A percentile compares a stretch with the other conserved stretches of the same genome.
These are phyloP conservation scores for Cordyceps fumosorosea DNA, from an alignment of 2,329 filamentous ascomycete species.

Conservation along the genomic window DNA sequence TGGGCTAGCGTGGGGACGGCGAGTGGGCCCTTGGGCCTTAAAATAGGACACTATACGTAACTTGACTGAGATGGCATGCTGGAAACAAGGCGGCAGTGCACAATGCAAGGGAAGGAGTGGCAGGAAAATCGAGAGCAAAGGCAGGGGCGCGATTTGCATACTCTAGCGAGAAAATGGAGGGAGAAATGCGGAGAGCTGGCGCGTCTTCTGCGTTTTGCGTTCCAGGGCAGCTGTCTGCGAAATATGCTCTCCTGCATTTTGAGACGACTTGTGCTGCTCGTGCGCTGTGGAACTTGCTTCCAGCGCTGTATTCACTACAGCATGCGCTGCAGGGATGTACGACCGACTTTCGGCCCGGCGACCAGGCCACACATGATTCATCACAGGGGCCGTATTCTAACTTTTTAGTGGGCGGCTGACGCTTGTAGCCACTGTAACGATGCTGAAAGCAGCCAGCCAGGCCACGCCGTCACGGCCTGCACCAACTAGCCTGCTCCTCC, in stretches of 20 bases:
- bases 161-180: neutral
- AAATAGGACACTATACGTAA: neutral
- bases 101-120: neutral
- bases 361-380: neutral
- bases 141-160: neutral
- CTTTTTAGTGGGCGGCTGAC: neutral
- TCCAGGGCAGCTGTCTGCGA: neutral
- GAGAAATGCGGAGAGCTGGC: constrained; percentile 2
- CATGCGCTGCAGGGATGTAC: neutral
- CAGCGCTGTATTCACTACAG: neutral
- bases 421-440: neutral
- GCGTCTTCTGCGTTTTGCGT: neutral
- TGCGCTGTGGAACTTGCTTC: neutral
- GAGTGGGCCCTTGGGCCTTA: neutral
- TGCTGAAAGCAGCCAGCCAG: neutral
- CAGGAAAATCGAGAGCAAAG: neutral
- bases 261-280: too few relatives aligned
- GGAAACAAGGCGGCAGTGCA: neutral
- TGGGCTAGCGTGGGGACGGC: neutral
- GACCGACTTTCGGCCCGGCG: neutral
- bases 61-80: neutral
- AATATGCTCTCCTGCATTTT: neutral
- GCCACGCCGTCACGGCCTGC: neutral
- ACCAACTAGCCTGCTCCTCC: neutral
- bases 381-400: neutral